These are phyloP conservation scores for Calonectria montana DNA, from an alignment of 2,329 filamentous ascomycete genomes.

Conservation along the genomic window DNA sequence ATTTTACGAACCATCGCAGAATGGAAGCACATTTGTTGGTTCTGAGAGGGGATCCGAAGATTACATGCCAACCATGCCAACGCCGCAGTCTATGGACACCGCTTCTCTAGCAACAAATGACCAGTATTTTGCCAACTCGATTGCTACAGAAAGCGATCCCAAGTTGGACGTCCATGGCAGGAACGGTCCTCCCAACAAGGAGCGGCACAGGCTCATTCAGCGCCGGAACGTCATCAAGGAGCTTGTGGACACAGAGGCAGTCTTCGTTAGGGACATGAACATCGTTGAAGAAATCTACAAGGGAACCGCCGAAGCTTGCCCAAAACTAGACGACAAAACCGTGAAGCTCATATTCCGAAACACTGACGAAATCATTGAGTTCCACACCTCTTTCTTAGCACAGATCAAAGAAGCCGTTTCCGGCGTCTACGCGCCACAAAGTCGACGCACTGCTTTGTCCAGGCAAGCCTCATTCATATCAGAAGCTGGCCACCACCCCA, in stretches of 20 bases:
- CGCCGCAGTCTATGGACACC: constrained; percentile 59
- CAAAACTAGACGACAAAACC: constrained; percentile 83
- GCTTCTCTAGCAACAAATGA: constrained; percentile 58
- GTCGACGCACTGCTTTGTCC: constrained; percentile 54
- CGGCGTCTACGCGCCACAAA: constrained; percentile 79
- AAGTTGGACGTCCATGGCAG: constrained; percentile 51
- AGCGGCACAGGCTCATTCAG: constrained; percentile 79
- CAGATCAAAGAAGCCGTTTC: constrained; percentile 83
- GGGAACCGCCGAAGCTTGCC: constrained; percentile 85
- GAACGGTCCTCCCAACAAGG: constrained; percentile 60
- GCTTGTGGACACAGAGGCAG: constrained; percentile 90
- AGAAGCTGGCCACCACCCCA: constrained; percentile 53
- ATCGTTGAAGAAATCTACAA: constrained; percentile 98
- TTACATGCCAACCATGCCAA: constrained; percentile 55
- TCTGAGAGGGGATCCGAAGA: constrained; percentile 61
- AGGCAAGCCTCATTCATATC: constrained; percentile 56
- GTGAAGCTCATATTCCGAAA: constrained; percentile 94
- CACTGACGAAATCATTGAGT: constrained; percentile 88
- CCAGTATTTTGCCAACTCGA: constrained; percentile 50
- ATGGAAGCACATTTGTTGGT: constrained; percentile 54
- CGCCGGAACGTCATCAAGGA: constrained; percentile 90
- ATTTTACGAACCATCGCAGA: constrained; percentile 52
- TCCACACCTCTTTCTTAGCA: constrained; percentile 83
- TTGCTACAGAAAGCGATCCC: constrained; percentile 52
- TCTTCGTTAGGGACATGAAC: constrained; percentile 95